Base-by-base conservation (phyloP, 371 early-diverging fungal genomes). In the Mortierella polycephala region DNA sequence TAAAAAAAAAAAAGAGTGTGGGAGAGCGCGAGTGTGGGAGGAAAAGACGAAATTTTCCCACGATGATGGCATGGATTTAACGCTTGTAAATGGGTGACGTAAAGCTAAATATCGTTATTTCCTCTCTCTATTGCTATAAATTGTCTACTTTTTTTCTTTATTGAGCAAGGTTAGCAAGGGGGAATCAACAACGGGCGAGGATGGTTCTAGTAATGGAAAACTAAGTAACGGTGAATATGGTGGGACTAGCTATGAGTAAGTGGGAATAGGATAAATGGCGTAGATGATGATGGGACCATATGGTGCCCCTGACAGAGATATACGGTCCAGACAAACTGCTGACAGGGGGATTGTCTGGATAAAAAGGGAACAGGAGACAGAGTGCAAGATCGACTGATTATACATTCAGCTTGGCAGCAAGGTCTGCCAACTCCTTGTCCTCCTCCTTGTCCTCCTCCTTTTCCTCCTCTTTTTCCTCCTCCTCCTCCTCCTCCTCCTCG, bases 401-500 rank as follows among this genome's bases (percentile, higher is more conserved):
- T 64, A 77, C 72, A 21, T 68, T 69, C 55, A 77, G 52, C 61
- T 67, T 71, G 51, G 77, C 56, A 53, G 77, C 57, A 14, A 77
- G 66, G 37, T 69, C 69, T 2, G 79, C 79, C 37, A 77, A 53
- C 18, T 77, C 79, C 49, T 77, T 68, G 23, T 47, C 67, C 5
- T 13, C 57, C 50, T 40, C 53, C 67, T 68, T 57, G 39, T 57
- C 81, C 49, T 83, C 82, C 51, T 82, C 67, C 49, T 80, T 82
- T 16, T 79, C 66, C 20, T 85, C 82, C 13, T 76, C 69, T 20
- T 84, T 83, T 42, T 77, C 81, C 41, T 89, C 89, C 37, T 90
- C 89, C 49, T 87, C 90, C 47, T 88, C 86, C 13, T 94, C 92
- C 40, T 86, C 87, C 51, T 89, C 91, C 1, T 86, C 89, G 18